phyloP scores from a whole-genome alignment of 2,329 filamentous ascomycete species.

The Basipetospora chlamydospora region DNA sequence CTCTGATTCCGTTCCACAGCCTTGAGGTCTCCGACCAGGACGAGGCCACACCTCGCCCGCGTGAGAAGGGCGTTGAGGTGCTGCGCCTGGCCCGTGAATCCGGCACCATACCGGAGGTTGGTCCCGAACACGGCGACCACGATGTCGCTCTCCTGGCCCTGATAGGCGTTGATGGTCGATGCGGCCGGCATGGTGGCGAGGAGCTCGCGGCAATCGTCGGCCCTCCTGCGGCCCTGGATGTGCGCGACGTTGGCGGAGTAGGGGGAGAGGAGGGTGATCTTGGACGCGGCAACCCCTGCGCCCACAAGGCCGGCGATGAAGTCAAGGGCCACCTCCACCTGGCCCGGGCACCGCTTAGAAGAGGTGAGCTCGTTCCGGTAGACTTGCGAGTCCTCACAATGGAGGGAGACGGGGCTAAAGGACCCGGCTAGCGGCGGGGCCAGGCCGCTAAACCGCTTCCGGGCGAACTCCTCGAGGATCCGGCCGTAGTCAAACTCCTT shows the following conservation, averaged over 20 bases:
- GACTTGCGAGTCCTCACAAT: conserved; percentile 8
- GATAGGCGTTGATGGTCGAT: conserved; percentile 10
- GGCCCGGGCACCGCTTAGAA: conserved; percentile 8
- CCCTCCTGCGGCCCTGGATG: conserved; percentile 6
- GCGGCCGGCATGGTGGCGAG: conserved; percentile 7
- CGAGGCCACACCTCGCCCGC: conserved; percentile 8
- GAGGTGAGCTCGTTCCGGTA: neutral
- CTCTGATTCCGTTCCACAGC: neutral
- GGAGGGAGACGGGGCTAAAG: conserved; percentile 9
- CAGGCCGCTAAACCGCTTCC: neutral
- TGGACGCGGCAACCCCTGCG: conserved; percentile 3
- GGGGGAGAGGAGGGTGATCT: conserved; percentile 9
- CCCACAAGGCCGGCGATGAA: conserved; percentile 9
- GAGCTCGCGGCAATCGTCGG: conserved; percentile 4
- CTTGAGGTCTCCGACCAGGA: conserved; percentile 12
- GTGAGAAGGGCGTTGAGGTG: conserved; percentile 11
- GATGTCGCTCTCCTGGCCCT: conserved; percentile 13
- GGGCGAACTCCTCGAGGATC: neutral
- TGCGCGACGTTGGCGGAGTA: conserved; percentile 10
- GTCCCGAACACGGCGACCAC: conserved; percentile 11
- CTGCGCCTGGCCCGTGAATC: conserved; percentile 8
- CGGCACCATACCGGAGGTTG: conserved; percentile 3
- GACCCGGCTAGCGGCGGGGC: neutral
- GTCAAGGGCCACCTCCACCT: conserved; percentile 10
- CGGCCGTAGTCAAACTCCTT: neutral